Percentiles rank a stretch among this genome's conserved stretches.
Evolutionary conservation across 257 asterid genomes (phyloP).

Genomic region (Gentiana macrophylla): DNA sequence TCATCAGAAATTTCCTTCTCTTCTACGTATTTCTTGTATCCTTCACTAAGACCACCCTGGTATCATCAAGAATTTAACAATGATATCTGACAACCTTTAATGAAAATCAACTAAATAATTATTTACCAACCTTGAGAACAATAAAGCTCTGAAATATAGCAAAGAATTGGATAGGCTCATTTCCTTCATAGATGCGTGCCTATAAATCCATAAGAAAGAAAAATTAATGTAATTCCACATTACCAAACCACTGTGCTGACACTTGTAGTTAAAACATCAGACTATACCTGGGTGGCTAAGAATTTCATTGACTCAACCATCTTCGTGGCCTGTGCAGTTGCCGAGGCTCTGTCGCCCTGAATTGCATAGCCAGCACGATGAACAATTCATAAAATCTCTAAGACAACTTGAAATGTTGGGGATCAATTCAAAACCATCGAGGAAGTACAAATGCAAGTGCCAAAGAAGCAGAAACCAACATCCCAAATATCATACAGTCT

Average conservation of each 20-base stretch:
- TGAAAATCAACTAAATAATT: constrained; percentile 4
- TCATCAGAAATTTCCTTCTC: constrained; percentile 73
- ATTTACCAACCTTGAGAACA: constrained; percentile 66
- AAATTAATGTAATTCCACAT: background rate
- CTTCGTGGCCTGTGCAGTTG: constrained; percentile 82
- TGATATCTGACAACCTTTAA: constrained; percentile 5
- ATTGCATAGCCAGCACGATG: background rate
- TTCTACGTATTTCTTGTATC: constrained; percentile 68
- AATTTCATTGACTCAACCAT: constrained; percentile 87
- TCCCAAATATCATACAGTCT: background rate
- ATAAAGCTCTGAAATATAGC: constrained; percentile 88
- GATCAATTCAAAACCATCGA: too few species aligned
- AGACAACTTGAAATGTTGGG: constrained; percentile 7
- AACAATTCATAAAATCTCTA: too few species aligned
- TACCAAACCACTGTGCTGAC: background rate
- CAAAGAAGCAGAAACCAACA: background rate
- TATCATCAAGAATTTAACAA: constrained; percentile 16
- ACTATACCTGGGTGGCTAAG: constrained; percentile 68
- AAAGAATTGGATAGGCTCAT: constrained; percentile 86
- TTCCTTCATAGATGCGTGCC: constrained; percentile 85
- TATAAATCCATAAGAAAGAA: constrained; percentile 22
- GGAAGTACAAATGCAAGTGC: background rate
- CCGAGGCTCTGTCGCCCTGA: constrained; percentile 74
- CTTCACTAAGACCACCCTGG: constrained; percentile 96
- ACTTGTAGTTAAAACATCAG: background rate